phyloP scores from a whole-genome alignment of 2,329 filamentous ascomycete species.

The Trichoderma sp. region DNA sequence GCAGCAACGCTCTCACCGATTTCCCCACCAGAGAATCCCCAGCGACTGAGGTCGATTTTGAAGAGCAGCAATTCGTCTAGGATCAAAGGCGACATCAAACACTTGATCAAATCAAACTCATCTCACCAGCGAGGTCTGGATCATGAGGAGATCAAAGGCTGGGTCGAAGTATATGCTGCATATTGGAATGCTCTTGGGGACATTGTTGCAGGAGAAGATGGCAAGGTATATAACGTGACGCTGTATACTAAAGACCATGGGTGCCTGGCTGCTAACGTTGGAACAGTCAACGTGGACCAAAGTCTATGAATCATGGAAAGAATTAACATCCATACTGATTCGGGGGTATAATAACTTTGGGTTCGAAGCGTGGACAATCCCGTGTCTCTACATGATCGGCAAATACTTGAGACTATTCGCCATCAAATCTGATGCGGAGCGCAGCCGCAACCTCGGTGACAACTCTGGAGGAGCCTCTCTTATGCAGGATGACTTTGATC shows the following conservation, averaged over 20 bases:
- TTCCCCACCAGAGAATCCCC: slow-evolving; percentile 58
- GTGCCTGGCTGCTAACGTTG: slow-evolving; percentile 27
- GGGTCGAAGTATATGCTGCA: slow-evolving; percentile 78
- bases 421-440: slow-evolving; percentile 81
- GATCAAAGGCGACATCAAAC: slow-evolving; percentile 67
- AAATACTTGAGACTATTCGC: slow-evolving; percentile 86
- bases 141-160: slow-evolving; percentile 72
- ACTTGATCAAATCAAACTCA: slow-evolving; percentile 64
- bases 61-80: slow-evolving; percentile 66
- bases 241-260: background rate
- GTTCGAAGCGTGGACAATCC: slow-evolving; percentile 89
- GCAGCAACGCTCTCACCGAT: slow-evolving; percentile 74
- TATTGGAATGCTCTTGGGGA: slow-evolving; percentile 83
- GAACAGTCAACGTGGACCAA: slow-evolving; percentile 66
- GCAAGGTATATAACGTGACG: slow-evolving; percentile 34
- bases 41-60: slow-evolving; percentile 68
- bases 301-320: slow-evolving; percentile 87
- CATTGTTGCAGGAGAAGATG: slow-evolving; percentile 56
- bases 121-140: slow-evolving; percentile 51
- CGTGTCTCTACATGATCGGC: slow-evolving; percentile 81
- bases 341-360: slow-evolving; percentile 74
- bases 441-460: slow-evolving; percentile 38
- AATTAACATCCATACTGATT: slow-evolving; percentile 72
- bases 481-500: slow-evolving; percentile 80
- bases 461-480: slow-evolving; percentile 41